phyloP scores from a whole-genome alignment of 352 stramenopile genomes.

The Plasmopara viticola region DNA sequence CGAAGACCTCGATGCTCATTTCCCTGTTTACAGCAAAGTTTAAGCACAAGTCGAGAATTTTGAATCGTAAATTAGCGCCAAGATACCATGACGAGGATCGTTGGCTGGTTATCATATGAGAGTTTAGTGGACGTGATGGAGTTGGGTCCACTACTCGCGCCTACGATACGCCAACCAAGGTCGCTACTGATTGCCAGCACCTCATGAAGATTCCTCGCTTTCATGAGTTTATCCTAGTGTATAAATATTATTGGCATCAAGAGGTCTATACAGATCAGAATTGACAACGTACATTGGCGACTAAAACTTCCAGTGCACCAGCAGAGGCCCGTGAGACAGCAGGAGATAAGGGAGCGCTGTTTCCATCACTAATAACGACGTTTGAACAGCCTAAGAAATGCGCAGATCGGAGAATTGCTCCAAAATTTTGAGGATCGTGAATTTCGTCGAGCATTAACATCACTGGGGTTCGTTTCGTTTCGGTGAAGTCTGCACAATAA shows the following conservation, averaged over 20 bases:
- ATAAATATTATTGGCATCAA: background rate
- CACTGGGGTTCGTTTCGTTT: conserved; percentile 38
- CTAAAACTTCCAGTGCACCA: conserved; percentile 65
- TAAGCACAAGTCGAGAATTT: background rate
- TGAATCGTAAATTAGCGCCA: too few species aligned
- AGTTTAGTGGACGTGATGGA: conserved; percentile 58
- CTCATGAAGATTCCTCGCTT: conserved; percentile 65
- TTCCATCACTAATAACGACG: conserved; percentile 64
- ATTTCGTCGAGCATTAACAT: conserved; percentile 74
- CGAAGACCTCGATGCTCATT: conserved; percentile 76
- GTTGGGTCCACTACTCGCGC: conserved; percentile 65
- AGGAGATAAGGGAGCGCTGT: conserved; percentile 67
- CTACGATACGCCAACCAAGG: conserved; percentile 64
- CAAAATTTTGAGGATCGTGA: conserved; percentile 80
- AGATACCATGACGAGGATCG: conserved; percentile 76
- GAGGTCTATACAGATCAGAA: background rate
- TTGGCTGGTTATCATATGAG: conserved; percentile 34
- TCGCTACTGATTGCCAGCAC: conserved; percentile 53
- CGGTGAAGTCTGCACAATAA: conserved; percentile 11
- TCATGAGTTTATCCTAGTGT: conserved; percentile 53
- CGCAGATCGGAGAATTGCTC: conserved; percentile 68
- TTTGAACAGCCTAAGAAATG: conserved; percentile 70
- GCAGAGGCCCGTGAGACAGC: conserved; percentile 69
- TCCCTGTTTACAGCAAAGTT: conserved; percentile 30
- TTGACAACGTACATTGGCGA: conserved; percentile 48